Percentiles rank a stretch among this genome's conserved stretches.
These are phyloP conservation scores for Dactylellina sp. DNA, from an alignment of 2,329 filamentous ascomycete species.

Conservation along the genomic window DNA sequence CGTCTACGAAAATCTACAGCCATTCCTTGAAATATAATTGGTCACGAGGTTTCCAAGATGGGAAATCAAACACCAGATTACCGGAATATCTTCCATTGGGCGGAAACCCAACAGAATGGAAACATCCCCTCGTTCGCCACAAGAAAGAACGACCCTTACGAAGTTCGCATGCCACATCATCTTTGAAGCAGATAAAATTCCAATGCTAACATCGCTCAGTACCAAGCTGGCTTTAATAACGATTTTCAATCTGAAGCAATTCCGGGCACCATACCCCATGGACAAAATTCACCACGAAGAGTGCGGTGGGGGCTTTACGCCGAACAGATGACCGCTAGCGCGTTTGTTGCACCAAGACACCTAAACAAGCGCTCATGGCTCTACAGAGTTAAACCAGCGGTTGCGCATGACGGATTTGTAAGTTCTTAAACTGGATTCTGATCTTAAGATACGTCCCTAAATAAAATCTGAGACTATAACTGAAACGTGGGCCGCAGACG, in stretches of 20 bases:
- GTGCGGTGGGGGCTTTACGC: constrained; percentile 66
- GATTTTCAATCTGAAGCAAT: constrained; percentile 66
- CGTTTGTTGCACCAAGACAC: constrained; percentile 65
- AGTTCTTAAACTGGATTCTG: no score
- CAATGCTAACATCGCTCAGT: neutral
- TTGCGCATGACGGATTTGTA: constrained; percentile 64
- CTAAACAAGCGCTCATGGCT: constrained; percentile 66
- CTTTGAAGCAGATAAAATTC: neutral
- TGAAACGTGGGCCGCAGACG: constrained; percentile 33
- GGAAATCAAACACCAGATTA: constrained; percentile 63
- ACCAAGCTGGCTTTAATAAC: constrained; percentile 32
- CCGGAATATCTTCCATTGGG: constrained; percentile 71
- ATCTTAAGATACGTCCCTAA: no score
- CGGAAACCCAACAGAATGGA: constrained; percentile 72
- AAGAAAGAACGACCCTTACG: constrained; percentile 69
- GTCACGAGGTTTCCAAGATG: constrained; percentile 24
- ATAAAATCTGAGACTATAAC: no score
- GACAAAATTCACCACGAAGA: constrained; percentile 66
- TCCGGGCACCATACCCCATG: constrained; percentile 66
- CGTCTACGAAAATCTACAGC: no score
- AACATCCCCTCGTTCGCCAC: constrained; percentile 69
- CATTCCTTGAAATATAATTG: no score
- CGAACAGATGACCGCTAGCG: constrained; percentile 66
- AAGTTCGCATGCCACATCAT: constrained; percentile 57
- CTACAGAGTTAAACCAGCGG: constrained; percentile 65